Evolutionary conservation across 2,329 filamentous ascomycete genomes (phyloP).

Genomic region (Xylaria multiplex): DNA sequence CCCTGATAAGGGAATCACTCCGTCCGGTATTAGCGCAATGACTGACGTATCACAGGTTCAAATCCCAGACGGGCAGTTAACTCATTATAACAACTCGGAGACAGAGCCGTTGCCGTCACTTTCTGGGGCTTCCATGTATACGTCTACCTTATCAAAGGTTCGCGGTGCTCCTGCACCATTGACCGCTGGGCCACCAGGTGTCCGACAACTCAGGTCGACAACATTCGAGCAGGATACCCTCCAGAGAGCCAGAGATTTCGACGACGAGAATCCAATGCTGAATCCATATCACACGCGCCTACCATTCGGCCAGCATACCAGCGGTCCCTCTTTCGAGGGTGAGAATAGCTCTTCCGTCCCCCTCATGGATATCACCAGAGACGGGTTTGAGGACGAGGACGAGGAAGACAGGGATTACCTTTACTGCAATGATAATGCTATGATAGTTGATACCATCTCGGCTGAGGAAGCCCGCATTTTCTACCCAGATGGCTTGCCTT

Average conservation of each 20-base stretch:
- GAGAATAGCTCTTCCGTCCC: slow-evolving; percentile 30
- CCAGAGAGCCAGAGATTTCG: slow-evolving; percentile 43
- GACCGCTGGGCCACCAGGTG: slow-evolving; percentile 65
- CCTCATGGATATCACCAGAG: not conserved
- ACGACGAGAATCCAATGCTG: slow-evolving; percentile 31
- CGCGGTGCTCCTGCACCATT: slow-evolving; percentile 61
- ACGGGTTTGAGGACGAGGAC: not conserved
- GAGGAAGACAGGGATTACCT: not conserved
- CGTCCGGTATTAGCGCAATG: slow-evolving; percentile 29
- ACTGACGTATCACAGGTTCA: slow-evolving; percentile 37
- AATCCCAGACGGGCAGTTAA: slow-evolving; percentile 21
- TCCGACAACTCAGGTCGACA: slow-evolving; percentile 60
- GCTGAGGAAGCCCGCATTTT: slow-evolving; percentile 45
- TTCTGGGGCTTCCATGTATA: slow-evolving; percentile 37
- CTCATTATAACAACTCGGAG: slow-evolving; percentile 11
- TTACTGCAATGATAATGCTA: slow-evolving; percentile 24
- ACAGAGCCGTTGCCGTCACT: slow-evolving; percentile 33
- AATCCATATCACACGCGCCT: slow-evolving; percentile 30
- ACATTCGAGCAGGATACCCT: slow-evolving; percentile 52
- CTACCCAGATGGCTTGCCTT: slow-evolving; percentile 49
- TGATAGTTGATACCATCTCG: slow-evolving; percentile 48
- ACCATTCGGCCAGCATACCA: slow-evolving; percentile 27
- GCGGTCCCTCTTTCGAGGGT: slow-evolving; percentile 21
- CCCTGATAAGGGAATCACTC: slow-evolving; percentile 11
- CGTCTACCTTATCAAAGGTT: slow-evolving; percentile 45